Base-by-base conservation (phyloP, 2,329 filamentous ascomycete species). In the Dothideomycetidae sp. region DNA sequence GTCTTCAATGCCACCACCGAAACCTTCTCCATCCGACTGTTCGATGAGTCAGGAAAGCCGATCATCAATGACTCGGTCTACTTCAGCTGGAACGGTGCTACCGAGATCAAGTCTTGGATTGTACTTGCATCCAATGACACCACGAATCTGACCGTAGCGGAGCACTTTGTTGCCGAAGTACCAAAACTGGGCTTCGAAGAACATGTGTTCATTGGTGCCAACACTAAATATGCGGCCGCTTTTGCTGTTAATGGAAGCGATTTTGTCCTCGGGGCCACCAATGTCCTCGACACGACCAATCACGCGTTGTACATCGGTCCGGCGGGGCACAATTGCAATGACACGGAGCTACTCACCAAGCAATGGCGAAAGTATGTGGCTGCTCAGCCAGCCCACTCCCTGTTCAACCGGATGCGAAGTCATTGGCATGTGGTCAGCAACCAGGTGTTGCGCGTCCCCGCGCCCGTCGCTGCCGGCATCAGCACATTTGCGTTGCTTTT, bases 1-100 rank as follows among this genome's bases (percentile, higher is more conserved):
- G 11, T 2, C 4, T 37, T 37, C 17, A 26, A 26, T n/a, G 15
- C 18, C 11, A 11, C 26, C 4, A 7, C 3, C 2, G 19, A 12
- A 15, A 4, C 3, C 16, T 37, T 23, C 29, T 14, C 11, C n/a
- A 30, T 38, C 10, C 3, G 10, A 18, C 19, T 32, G 3, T 5
- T 14, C 3, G 36, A 38, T 14, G 29, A 38, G 4, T 7, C 3
- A 7, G 36, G 29, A 4, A 4, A 21, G 2, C 2, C 5, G 2
- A 16, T 32, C 7, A 11, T 17, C 9, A 36, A 39, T 12, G 44
- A 45, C 11, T 50, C 54, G 2, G 42, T 62, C 3, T 73, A 67
- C 48, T 66, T 73, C 2, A 70, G 63, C 21, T 67, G 64, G 64
- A 66, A 67, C 45, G 64, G 64, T 10, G 63, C 62, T 1, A 67